Conservation (phyloP, 2,329 filamentous ascomycete genomes). For the Fusarium verticillioides region DNA sequence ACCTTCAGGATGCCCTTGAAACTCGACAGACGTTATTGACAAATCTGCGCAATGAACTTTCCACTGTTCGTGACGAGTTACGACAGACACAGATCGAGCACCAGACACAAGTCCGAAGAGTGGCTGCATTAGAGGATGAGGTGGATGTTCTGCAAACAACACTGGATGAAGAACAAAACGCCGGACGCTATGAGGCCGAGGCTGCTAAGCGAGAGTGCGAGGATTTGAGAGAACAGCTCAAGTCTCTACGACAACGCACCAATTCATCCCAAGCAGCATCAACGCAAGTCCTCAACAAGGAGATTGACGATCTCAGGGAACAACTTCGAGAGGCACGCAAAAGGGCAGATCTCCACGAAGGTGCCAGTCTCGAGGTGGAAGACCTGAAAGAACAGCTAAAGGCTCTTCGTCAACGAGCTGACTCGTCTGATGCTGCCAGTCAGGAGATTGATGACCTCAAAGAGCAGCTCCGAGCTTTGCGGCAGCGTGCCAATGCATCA, state of each 20-base stretch:
- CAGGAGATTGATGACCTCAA: constrained; percentile 50
- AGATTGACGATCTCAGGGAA: constrained; percentile 43
- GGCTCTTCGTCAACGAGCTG: constrained; percentile 40
- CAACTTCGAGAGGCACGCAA: constrained; percentile 43
- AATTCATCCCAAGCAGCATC: constrained; percentile 30
- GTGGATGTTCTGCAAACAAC: constrained; percentile 74
- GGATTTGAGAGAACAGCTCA: constrained; percentile 34
- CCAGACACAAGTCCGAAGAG: constrained; percentile 70
- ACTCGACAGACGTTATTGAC: constrained; percentile 73
- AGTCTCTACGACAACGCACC: constrained; percentile 44
- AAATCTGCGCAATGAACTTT: constrained; percentile 73
- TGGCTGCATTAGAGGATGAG: constrained; percentile 78
- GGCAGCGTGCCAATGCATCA: constrained; percentile 5
- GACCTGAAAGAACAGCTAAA: constrained; percentile 31
- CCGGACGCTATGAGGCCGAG: constrained; percentile 53
- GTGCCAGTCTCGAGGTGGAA: constrained; percentile 46
- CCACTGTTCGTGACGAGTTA: constrained; percentile 74
- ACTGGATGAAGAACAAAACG: constrained; percentile 42
- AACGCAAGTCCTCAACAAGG: constrained; percentile 42
- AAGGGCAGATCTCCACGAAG: constrained; percentile 37
- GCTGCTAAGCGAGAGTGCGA: constrained; percentile 57
- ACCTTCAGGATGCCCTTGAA: constrained; percentile 77
- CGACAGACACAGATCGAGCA: constrained; percentile 74
- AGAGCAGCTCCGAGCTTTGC: constrained; percentile 20
- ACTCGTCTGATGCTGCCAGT: constrained; percentile 46